Base-by-base conservation (phyloP, 2,329 filamentous ascomycete genomes). In the Pseudohalonectria lignicola region DNA sequence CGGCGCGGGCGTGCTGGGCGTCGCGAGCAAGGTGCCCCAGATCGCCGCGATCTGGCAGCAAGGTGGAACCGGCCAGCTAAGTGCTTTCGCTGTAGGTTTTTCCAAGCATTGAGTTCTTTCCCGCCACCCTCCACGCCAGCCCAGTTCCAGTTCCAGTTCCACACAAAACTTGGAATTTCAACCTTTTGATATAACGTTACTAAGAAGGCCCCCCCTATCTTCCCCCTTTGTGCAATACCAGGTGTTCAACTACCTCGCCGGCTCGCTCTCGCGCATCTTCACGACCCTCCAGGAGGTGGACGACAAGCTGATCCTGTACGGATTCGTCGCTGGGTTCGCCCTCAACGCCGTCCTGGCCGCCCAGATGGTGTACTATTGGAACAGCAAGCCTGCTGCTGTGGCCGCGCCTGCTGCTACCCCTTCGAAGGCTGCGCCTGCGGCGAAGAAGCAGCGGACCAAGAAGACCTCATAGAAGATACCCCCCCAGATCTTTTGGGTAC, bases 331-430 rank as follows among this genome's bases (percentile, higher is more conserved):
- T 7, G 92, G 87, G 20, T 95, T 95, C 57, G 64, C 69, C n/a
- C 75, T 98, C 50, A 98, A 98, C 61, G 69, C 79, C 41, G 73
- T 98, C 40, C 70, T 98, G 41, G 88, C 88, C 12, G 63, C 72
- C 29, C 92, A 98, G 67, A 92, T 98, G 82, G 56, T 94, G 20
- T 94, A 88, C 64, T 96, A 96, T 69, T 98, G 92, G 92, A 94
- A 95, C 53, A 63, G 69, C n/a, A n/a, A n/a, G n/a, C n/a, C n/a
- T n/a, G n/a, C n/a, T n/a, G n/a, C n/a, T n/a, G n/a, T n/a, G 7
- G 71, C 73, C 9, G 66, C 71, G 31, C 41, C 43, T 31, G 20
- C 41, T 2, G 1, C 28, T 17, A 31, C 12, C 23, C 33, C 41
- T 15, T 31, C 40, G 31, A 59, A 59, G 53, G 55, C 51, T 12